Base-by-base conservation (phyloP, 352 stramenopile genomes). In the Globisporangium mamillatum region DNA sequence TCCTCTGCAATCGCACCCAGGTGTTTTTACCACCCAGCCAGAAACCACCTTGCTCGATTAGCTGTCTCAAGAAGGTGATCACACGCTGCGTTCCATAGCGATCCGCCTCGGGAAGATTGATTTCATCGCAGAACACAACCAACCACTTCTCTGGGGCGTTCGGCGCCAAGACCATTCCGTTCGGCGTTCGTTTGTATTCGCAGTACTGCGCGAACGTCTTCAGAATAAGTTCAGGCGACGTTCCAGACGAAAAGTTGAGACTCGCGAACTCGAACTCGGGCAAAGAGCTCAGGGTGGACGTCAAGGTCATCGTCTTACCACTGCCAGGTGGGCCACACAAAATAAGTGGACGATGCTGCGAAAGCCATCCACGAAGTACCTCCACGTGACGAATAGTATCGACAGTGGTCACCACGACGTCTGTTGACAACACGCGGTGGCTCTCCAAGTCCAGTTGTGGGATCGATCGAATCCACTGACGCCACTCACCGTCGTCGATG, bases 281-380 rank as follows among this genome's bases (percentile, higher is more conserved):
- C n/a, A 99, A 89, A 4, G 91, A 98, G 68, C 97, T 97, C 38
- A 99, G 90, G 9, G 98, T 98, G 34, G 93, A 98, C 2, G 95
- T 99, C 48, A 99, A 78, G 2, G 98, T 99, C 98, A 99, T 99
- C 2, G 98, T 99, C 74, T 99, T 99, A 75, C 98, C 98, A 73
- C 87, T 98, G n/a, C 98, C 98, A 2, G 97, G 97, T 18, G 98
- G 98, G 54, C 97, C 98, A 80, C 97, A 99, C 22, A 99, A 82
- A 74, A 99, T 98, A 0, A 99, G 73, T 38, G 98, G 98, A 34
- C 91, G 94, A 67, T 98, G 97, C 67, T 97, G 97, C 38, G 93
- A 95, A 36, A 99, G 86, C 97, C 97, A 99, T 22, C 96, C 95
- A 38, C 91, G 90, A 56, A 99, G 78, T 29, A 99, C 93, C 80